phyloP scores from a whole-genome alignment of 1,139 yeast genomes.

The Saccharomyces hybrid region DNA sequence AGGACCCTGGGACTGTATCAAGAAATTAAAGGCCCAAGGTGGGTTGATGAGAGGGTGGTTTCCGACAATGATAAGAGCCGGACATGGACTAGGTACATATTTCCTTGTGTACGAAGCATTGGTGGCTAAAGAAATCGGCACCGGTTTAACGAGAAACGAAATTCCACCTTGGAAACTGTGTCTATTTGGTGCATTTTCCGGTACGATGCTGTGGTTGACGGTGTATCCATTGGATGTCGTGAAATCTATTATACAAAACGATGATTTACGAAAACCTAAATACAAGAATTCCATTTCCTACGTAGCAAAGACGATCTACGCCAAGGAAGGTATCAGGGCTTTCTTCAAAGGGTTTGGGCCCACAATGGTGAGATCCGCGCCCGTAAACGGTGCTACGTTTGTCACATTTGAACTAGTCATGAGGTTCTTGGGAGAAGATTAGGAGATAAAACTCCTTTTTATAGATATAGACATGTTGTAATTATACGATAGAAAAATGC shows the following conservation, averaged over 20 bases:
- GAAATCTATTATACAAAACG: constrained; percentile 83
- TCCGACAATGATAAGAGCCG: constrained; percentile 78
- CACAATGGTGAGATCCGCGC: constrained; percentile 89
- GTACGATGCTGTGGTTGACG: constrained; percentile 75
- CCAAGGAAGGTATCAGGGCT: constrained; percentile 57
- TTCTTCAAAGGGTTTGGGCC: constrained; percentile 86
- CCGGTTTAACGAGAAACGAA: constrained; percentile 45
- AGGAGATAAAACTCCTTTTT: background rate
- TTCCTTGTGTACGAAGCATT: constrained; percentile 84
- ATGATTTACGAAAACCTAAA: constrained; percentile 46
- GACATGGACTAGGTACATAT: constrained; percentile 81
- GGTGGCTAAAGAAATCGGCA: constrained; percentile 49
- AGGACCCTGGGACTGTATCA: constrained; percentile 78
- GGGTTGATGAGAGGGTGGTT: constrained; percentile 71
- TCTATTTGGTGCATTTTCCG: constrained; percentile 75
- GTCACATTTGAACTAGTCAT: constrained; percentile 84
- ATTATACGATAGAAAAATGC: background rate
- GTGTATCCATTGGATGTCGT: constrained; percentile 80
- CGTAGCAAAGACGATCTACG: constrained; percentile 48
- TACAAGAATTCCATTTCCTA: constrained; percentile 33
- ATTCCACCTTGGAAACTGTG: constrained; percentile 85
- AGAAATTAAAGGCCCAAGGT: constrained; percentile 47
- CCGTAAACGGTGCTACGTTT: constrained; percentile 94
- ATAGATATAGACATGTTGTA: background rate
- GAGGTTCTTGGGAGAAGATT: constrained; percentile 41